Conservation (phyloP, 805 yeast genomes). For the Candida montana region DNA sequence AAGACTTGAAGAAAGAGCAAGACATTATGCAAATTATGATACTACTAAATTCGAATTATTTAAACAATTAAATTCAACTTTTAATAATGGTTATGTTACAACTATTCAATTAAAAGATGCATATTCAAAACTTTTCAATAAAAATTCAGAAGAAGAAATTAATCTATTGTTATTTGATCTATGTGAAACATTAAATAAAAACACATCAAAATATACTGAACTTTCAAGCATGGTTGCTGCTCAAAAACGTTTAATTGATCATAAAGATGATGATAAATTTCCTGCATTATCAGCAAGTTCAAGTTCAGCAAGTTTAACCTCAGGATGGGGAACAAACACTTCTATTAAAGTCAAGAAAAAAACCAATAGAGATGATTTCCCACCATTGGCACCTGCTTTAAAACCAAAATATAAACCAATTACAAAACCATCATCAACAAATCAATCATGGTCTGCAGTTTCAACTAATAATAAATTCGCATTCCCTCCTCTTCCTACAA, state of each 20-base stretch:
- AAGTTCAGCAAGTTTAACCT: slow-evolving; percentile 18
- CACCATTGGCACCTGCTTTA: slow-evolving; percentile 25
- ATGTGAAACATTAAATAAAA: slow-evolving; percentile 46
- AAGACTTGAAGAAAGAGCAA: slow-evolving; percentile 80
- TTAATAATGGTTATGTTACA: slow-evolving; percentile 38
- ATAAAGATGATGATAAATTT: slow-evolving; percentile 34
- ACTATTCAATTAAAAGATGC: slow-evolving; percentile 42
- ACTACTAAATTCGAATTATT: slow-evolving; percentile 43
- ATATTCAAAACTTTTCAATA: slow-evolving; percentile 45
- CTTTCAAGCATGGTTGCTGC: slow-evolving; percentile 26
- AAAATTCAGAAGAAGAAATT: slow-evolving; percentile 41
- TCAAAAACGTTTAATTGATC: slow-evolving; percentile 19
- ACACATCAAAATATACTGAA: slow-evolving; percentile 39
- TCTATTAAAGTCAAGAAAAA: slow-evolving; percentile 15
- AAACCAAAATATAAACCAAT: slow-evolving; percentile 2
- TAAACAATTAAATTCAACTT: slow-evolving; percentile 41
- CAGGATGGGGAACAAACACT: slow-evolving; percentile 24
- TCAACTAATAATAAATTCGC: no score
- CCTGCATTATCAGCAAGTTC: slow-evolving; percentile 41
- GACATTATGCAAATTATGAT: slow-evolving; percentile 63
- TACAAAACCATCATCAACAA: not conserved
- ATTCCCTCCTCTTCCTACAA: not conserved
- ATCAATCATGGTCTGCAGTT: not conserved
- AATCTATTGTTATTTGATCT: slow-evolving; percentile 55
- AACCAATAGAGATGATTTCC: slow-evolving; percentile 21